A percentile compares a stretch with the other conserved stretches of the same genome.
phyloP scores from a whole-genome alignment of 495 filamentous ascomycete species.

The Cercophora samala region DNA sequence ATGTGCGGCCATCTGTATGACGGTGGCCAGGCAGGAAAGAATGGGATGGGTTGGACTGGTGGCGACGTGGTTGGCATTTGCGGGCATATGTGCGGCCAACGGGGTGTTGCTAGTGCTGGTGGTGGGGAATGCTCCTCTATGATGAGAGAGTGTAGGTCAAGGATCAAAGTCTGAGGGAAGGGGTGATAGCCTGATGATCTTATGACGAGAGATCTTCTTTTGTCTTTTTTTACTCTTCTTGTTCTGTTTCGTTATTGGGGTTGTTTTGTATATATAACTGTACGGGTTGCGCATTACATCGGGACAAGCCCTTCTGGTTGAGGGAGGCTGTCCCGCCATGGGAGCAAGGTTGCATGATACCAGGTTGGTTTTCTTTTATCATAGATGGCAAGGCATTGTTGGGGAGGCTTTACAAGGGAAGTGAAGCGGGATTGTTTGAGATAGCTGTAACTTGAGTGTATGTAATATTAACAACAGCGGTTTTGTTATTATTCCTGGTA shows the following conservation, averaged over 20 bases:
- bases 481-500: background rate
- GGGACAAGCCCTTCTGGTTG: background rate
- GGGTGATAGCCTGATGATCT: background rate
- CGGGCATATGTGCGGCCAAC: conserved; percentile 47
- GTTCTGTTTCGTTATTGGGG: background rate
- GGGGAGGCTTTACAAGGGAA: background rate
- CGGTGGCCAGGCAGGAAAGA: conserved; percentile 44
- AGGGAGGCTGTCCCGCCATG: background rate
- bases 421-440: background rate
- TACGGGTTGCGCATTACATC: background rate
- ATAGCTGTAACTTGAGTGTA: background rate
- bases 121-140: conserved; percentile 37
- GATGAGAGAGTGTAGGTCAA: conserved; percentile 17
- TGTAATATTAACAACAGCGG: background rate
- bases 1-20: conserved; percentile 49
- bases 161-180: background rate
- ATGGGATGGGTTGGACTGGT: conserved; percentile 40
- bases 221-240: background rate
- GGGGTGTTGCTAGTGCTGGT: conserved; percentile 51
- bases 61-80: conserved; percentile 46
- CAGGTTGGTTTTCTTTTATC: background rate
- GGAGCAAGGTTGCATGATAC: conserved; percentile 6
- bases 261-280: conserved; percentile 7
- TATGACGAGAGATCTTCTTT: background rate
- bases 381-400: too few species aligned